Evolutionary conservation across 2,329 filamentous ascomycete species (phyloP).

Genomic region (Sporothrix protearum): DNA sequence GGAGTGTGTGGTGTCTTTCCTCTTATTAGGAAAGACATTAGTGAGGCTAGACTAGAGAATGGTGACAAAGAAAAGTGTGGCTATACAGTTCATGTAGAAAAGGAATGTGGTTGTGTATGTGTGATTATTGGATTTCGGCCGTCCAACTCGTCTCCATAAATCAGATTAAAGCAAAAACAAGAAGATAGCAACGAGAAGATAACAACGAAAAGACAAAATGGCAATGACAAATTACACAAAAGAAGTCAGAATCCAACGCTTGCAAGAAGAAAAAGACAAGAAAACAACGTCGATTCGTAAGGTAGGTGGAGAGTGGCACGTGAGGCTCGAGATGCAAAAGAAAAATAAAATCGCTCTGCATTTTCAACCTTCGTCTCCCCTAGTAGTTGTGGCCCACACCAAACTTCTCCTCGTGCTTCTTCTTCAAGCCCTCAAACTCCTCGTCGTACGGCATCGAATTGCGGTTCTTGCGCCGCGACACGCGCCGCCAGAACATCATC

Average conservation of each 20-base stretch:
- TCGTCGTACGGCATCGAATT: slow-evolving; percentile 27
- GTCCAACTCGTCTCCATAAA: not conserved
- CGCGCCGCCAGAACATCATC: slow-evolving; percentile 25
- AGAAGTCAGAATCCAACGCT: not conserved
- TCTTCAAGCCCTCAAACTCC: slow-evolving; percentile 32
- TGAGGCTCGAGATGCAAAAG: not conserved
- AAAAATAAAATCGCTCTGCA: not conserved
- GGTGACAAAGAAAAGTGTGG: not conserved
- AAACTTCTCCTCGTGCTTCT: slow-evolving; percentile 31
- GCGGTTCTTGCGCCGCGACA: slow-evolving; percentile 16
- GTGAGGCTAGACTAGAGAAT: not conserved
- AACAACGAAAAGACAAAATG: too few species aligned
- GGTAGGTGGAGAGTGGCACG: not conserved
- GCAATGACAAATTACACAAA: not conserved
- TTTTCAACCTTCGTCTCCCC: not conserved
- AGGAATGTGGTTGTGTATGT: too few species aligned
- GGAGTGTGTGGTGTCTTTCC: slow-evolving; percentile 1
- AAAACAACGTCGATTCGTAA: not conserved
- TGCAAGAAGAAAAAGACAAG: not conserved
- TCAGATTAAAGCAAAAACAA: not conserved
- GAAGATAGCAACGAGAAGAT: not conserved
- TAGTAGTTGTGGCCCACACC: slow-evolving; percentile 28
- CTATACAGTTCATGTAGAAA: not conserved
- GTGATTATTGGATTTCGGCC: not conserved
- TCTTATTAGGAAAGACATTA: slow-evolving; percentile 8